A percentile compares a stretch with the other conserved stretches of the same genome.
Conservation (phyloP, 768 basidiomycete species). For the Termitomyces sp. region DNA sequence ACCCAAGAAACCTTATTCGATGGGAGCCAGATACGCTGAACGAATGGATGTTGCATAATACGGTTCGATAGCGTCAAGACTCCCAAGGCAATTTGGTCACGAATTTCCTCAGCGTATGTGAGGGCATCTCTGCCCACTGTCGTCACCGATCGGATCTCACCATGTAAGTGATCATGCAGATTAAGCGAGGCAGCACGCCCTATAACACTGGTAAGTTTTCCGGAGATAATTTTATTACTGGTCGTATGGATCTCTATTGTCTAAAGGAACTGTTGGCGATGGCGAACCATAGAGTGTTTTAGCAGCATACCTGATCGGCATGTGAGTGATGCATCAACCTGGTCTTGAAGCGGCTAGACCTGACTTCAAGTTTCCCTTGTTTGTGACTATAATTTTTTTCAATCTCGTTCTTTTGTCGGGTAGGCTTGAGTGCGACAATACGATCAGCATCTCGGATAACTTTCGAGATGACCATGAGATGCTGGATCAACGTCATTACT, state of each 20-base stretch:
- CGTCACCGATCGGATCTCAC: slow-evolving; percentile 30
- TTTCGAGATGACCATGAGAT: slow-evolving; percentile 33
- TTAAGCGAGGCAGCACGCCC: slow-evolving; percentile 36
- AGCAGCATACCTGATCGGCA: slow-evolving; percentile 22
- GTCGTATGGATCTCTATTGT: slow-evolving; percentile 18
- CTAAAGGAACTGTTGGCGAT: slow-evolving; percentile 8
- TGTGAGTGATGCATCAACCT: slow-evolving; percentile 28
- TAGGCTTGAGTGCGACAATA: slow-evolving; percentile 41
- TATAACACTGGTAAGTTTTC: slow-evolving; percentile 23
- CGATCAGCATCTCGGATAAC: slow-evolving; percentile 35
- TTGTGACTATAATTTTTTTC: slow-evolving; percentile 19
- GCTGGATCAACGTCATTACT: slow-evolving; percentile 21
- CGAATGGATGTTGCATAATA: slow-evolving; percentile 30
- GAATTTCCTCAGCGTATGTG: slow-evolving; percentile 42
- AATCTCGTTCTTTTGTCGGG: slow-evolving; percentile 44
- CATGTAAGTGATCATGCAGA: slow-evolving; percentile 20
- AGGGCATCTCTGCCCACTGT: slow-evolving; percentile 45
- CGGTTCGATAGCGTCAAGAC: slow-evolving; percentile 22
- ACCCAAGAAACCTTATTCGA: slow-evolving; percentile 13
- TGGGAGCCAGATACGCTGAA: slow-evolving; percentile 31
- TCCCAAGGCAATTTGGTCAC: slow-evolving; percentile 21
- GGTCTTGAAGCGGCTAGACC: slow-evolving; percentile 40
- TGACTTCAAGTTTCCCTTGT: slow-evolving; percentile 28
- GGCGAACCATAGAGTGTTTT: background rate
- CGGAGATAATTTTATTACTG: slow-evolving; percentile 11